A percentile compares a stretch with the other conserved stretches of the same genome.
Conservation (phyloP, 345 rosid species). For the Syzygium oleosum region DNA sequence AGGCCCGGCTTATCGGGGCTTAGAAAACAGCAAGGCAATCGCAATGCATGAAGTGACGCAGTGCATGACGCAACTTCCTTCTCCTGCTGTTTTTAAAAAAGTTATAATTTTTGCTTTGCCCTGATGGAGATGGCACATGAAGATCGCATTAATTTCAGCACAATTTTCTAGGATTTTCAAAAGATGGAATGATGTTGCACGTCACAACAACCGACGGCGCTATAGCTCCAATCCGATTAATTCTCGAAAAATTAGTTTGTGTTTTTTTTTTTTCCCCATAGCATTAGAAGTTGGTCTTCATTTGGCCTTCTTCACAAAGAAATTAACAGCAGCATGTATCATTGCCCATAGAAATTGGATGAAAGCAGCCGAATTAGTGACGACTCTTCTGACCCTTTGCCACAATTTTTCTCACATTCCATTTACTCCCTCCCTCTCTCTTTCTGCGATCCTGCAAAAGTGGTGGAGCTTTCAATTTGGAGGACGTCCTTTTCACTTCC, state of each 20-base stretch:
- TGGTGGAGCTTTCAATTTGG: not conserved
- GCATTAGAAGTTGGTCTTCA: not conserved
- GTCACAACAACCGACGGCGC: not conserved
- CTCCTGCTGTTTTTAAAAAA: too few relatives aligned
- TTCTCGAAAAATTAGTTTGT: not conserved
- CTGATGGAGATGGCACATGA: too few relatives aligned
- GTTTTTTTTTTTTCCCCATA: not conserved
- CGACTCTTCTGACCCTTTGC: not conserved
- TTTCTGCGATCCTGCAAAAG: not conserved
- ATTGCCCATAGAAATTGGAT: not conserved
- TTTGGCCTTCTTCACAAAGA: not conserved
- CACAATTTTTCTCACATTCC: not conserved
- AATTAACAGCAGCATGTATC: not conserved
- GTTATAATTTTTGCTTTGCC: not conserved
- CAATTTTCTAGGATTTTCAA: too few relatives aligned
- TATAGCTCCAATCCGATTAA: not conserved
- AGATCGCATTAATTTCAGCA: too few relatives aligned
- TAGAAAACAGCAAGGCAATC: too few relatives aligned
- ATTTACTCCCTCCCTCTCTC: not conserved
- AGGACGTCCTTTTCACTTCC: not conserved
- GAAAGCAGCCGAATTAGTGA: not conserved
- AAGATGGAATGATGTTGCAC: too few relatives aligned
- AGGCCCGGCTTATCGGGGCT: not conserved
- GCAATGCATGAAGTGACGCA: not conserved
- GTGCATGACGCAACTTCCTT: not conserved